These are phyloP conservation scores for Dryas integrifolia DNA, from an alignment of 331 rosid genomes.

Conservation along the genomic window DNA sequence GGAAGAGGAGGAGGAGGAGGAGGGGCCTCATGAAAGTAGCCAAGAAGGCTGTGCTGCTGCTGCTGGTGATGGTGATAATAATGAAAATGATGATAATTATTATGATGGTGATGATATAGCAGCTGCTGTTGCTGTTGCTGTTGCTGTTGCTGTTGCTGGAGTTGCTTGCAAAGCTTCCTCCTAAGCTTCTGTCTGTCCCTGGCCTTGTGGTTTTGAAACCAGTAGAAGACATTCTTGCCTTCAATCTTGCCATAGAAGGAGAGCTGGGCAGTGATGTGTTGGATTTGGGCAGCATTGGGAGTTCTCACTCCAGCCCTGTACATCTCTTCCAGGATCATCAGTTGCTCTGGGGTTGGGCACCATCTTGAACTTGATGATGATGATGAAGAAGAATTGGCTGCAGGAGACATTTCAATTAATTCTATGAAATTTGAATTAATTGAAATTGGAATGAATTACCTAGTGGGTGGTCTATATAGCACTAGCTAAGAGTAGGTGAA, in stretches of 20 bases:
- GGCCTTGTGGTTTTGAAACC: slow-evolving; percentile 98
- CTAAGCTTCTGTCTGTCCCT: slow-evolving; percentile 86
- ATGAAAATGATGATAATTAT: not conserved
- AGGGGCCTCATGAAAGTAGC: not conserved
- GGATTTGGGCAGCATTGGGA: slow-evolving; percentile 85
- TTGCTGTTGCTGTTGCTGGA: slow-evolving; percentile 55
- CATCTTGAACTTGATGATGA: slow-evolving; percentile 59
- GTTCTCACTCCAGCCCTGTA: slow-evolving; percentile 77
- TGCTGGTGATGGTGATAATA: not conserved
- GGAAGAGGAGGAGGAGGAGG: not conserved
- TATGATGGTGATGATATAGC: slow-evolving; percentile 26
- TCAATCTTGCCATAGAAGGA: slow-evolving; percentile 85
- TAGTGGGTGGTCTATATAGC: too few species aligned
- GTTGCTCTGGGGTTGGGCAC: slow-evolving; percentile 93
- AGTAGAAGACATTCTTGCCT: slow-evolving; percentile 92
- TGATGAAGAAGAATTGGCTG: slow-evolving; percentile 37
- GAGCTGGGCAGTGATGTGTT: slow-evolving; percentile 82
- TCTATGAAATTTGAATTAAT: not conserved
- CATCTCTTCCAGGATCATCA: slow-evolving; percentile 87
- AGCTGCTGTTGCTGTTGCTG: slow-evolving; percentile 61
- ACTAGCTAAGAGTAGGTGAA: not conserved
- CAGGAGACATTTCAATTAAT: slow-evolving; percentile 48
- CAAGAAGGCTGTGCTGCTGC: slow-evolving; percentile 20
- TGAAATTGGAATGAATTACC: not conserved
- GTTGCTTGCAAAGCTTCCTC: slow-evolving; percentile 73